Percentiles rank a stretch among this genome's conserved stretches.
phyloP scores from a whole-genome alignment of 768 basidiomycete species.

The Imleria badia region DNA sequence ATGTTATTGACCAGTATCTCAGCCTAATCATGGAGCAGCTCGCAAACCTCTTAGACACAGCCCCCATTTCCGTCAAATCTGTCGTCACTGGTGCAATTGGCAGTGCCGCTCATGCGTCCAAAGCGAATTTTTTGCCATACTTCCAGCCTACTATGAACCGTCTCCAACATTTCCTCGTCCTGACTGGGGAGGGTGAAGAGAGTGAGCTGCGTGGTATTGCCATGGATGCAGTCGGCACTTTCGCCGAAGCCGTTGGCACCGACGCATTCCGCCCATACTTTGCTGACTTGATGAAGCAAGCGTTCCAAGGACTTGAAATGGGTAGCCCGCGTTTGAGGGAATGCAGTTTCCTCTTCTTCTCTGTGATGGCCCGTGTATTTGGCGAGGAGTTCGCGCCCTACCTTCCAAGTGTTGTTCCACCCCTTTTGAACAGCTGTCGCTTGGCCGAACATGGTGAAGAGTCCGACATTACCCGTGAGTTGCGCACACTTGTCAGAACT shows the following conservation, averaged over 20 bases:
- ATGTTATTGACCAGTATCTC: conserved; percentile 89
- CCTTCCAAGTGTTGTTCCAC: conserved; percentile 81
- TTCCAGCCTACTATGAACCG: conserved; percentile 90
- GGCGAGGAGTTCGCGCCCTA: conserved; percentile 91
- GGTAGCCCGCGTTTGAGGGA: conserved; percentile 87
- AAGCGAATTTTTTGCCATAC: conserved; percentile 87
- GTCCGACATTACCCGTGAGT: conserved; percentile 42
- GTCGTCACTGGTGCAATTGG: conserved; percentile 98
- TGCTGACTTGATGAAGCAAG: conserved; percentile 93
- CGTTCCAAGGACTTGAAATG: conserved; percentile 86
- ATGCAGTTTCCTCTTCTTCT: conserved; percentile 97
- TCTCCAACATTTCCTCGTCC: conserved; percentile 83
- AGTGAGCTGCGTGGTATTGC: conserved; percentile 93
- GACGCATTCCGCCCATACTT: conserved; percentile 96
- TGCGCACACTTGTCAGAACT: neutral
- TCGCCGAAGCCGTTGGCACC: conserved; percentile 94
- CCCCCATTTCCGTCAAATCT: conserved; percentile 83
- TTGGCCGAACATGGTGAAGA: conserved; percentile 80
- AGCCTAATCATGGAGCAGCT: conserved; percentile 94
- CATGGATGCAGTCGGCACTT: conserved; percentile 98
- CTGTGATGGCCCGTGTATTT: conserved; percentile 97
- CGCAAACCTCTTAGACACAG: conserved; percentile 79
- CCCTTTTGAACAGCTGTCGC: conserved; percentile 77
- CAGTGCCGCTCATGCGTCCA: conserved; percentile 95
- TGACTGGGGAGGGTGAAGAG: conserved; percentile 88